phyloP scores from a whole-genome alignment of 768 basidiomycete species.

The Epithele typhae region DNA sequence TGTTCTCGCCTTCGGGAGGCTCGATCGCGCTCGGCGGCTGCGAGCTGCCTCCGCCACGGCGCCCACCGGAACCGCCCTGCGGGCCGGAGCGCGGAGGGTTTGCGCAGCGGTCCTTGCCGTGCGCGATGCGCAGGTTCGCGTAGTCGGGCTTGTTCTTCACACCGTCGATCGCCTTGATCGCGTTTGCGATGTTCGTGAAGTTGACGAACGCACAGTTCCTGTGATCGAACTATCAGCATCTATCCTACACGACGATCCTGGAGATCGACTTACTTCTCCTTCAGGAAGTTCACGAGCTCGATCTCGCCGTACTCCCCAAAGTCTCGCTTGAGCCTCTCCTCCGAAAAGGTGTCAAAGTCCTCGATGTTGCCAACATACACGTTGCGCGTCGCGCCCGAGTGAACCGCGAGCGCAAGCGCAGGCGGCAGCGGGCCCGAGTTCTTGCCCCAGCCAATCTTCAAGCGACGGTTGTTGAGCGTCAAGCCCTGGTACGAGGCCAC shows the following conservation, averaged over 20 bases:
- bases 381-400: conserved; percentile 91
- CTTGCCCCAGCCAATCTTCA: conserved; percentile 99
- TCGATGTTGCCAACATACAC: conserved; percentile 96
- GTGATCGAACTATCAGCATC: conserved; percentile 42
- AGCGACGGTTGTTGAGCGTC: conserved; percentile 85
- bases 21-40: conserved; percentile 35
- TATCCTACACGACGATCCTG: conserved; percentile 22
- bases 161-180: conserved; percentile 97
- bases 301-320: conserved; percentile 97
- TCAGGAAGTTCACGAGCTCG: conserved; percentile 92
- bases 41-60: conserved; percentile 36
- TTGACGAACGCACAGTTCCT: conserved; percentile 96
- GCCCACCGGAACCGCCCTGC: conserved; percentile 56
- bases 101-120: conserved; percentile 94
- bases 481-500: conserved; percentile 87
- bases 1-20: conserved; percentile 9
- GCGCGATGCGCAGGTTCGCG: conserved; percentile 81
- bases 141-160: conserved; percentile 93
- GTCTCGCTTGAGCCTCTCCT: conserved; percentile 87
- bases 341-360: conserved; percentile 89
- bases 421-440: conserved; percentile 85
- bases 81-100: conserved; percentile 85
- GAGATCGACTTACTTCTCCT: no score
- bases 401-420: conserved; percentile 81
- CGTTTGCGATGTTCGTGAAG: conserved; percentile 92